Base-by-base conservation (phyloP, 805 yeast genomes). In the Scheffersomyces stipitis region DNA sequence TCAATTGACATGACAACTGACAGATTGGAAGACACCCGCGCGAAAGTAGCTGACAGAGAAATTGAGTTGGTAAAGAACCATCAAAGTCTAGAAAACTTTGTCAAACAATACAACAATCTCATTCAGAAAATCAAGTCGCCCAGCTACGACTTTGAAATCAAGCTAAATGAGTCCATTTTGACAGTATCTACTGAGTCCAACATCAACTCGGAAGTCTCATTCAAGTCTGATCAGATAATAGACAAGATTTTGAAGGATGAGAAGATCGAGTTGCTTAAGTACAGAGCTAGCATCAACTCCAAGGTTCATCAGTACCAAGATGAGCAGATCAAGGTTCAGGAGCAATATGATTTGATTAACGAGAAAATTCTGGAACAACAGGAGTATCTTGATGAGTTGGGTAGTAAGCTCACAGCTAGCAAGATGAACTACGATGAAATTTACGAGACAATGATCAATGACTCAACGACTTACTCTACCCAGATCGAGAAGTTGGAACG, bases 401-500 rank as follows among this genome's bases (percentile, higher is more conserved):
- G 82, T 46, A 76, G 80, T 7, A 71, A 71, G 38, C 64, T 84
- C 24, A 63, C 78, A 0, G 71, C 75, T 15, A 60, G 67, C 18
- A 79, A 78, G 48, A 61, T 73, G 15, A 70, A 69, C 20, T 77
- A 75, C 41, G 86, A 81, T 31, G 78, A 76, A 35, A 60, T 77
- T 8, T 73, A 73, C 48, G 81, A 76, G 45, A 65, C 73, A 30
- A 71, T 75, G 78, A 62, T 70, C 30, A 64, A 76, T 46, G 79
- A 79, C 44, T 62, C 73, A 18, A 66, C 73, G 26, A 61, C 76
- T 27, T 75, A 78, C 39, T 73, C 76, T 36, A 74, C 81, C n/a
- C 84, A 83, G 52, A 73, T 80, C 34, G 90, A 83, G 54, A 73
- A 75, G 51, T 57, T 80, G 36, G 85, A 81, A 44, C 68, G 76